These are phyloP conservation scores for Naganishia friedmannii DNA, from an alignment of 768 basidiomycete species.

Conservation along the genomic window DNA sequence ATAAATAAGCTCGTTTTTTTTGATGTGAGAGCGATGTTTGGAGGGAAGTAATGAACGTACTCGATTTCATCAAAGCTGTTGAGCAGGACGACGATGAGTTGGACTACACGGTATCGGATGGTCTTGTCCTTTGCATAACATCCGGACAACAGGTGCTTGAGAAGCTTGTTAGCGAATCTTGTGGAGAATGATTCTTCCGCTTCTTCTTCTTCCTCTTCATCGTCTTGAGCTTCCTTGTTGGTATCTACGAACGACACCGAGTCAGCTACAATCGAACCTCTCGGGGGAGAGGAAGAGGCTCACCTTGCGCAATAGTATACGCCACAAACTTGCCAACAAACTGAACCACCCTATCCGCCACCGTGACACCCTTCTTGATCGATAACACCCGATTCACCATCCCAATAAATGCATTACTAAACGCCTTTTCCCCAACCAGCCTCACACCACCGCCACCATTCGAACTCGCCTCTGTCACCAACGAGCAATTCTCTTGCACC, in stretches of 20 bases:
- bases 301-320: conserved; percentile 74
- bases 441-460: conserved; percentile 50
- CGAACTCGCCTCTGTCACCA: conserved; percentile 46
- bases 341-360: conserved; percentile 74
- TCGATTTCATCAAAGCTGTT: conserved; percentile 77
- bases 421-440: conserved; percentile 71
- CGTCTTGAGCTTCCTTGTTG: conserved; percentile 52
- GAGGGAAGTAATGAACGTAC: too few species aligned
- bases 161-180: conserved; percentile 65
- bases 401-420: conserved; percentile 65
- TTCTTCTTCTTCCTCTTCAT: conserved; percentile 52
- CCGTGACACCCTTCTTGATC: conserved; percentile 73
- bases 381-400: conserved; percentile 64
- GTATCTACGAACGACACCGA: conserved; percentile 52
- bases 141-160: conserved; percentile 72
- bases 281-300: conserved; percentile 29
- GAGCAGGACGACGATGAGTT: conserved; percentile 75
- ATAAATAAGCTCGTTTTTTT: neutral
- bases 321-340: conserved; percentile 76
- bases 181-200: conserved; percentile 66
- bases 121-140: conserved; percentile 83
- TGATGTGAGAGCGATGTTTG: too few species aligned
- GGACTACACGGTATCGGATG: conserved; percentile 74
- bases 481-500: conserved; percentile 66
- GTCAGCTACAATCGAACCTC: neutral